Percentiles rank a stretch among this genome's conserved stretches.
These are phyloP conservation scores for Nicotiana undulata DNA, from an alignment of 257 asterid genomes.

Conservation along the genomic window DNA sequence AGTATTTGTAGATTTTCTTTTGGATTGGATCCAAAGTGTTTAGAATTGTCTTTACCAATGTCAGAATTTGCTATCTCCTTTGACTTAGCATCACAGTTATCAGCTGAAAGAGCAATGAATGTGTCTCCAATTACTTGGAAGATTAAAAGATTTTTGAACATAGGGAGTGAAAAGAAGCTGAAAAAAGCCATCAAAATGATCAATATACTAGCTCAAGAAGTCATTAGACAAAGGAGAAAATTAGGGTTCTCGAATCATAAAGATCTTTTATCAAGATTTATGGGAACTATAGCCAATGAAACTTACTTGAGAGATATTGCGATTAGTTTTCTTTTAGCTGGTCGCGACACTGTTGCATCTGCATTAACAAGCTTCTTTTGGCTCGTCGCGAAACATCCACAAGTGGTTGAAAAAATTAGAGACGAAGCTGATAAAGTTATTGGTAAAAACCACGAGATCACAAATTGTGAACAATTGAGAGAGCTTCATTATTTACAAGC, in stretches of 20 bases:
- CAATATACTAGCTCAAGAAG: slow-evolving; percentile 28
- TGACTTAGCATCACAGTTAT: slow-evolving; percentile 33
- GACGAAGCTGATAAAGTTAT: slow-evolving; percentile 25
- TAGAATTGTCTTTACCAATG: slow-evolving; percentile 27
- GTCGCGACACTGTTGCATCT: slow-evolving; percentile 35
- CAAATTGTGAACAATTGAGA: slow-evolving; percentile 11
- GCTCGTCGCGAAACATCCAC: slow-evolving; percentile 25
- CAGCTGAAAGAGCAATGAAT: slow-evolving; percentile 39
- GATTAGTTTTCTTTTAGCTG: slow-evolving; percentile 37
- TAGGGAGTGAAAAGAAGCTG: slow-evolving; percentile 33
- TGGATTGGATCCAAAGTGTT: slow-evolving; percentile 39
- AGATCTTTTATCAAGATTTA: slow-evolving; percentile 35
- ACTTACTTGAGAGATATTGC: slow-evolving; percentile 31
- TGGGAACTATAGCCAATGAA: slow-evolving; percentile 21
- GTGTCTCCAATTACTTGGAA: slow-evolving; percentile 32
- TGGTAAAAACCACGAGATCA: slow-evolving; percentile 1
- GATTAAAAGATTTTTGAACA: slow-evolving; percentile 20
- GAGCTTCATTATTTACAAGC: slow-evolving; percentile 33
- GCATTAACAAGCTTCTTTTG: slow-evolving; percentile 35
- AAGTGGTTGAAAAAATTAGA: slow-evolving; percentile 17
- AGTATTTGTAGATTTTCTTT: slow-evolving; percentile 40
- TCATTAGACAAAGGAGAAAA: slow-evolving; percentile 23
- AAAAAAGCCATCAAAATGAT: slow-evolving; percentile 16
- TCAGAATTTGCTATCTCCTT: slow-evolving; percentile 32
- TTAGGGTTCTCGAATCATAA: slow-evolving; percentile 20